These are phyloP conservation scores for Leptographium procerum DNA, from an alignment of 2,329 filamentous ascomycete genomes.

Conservation along the genomic window DNA sequence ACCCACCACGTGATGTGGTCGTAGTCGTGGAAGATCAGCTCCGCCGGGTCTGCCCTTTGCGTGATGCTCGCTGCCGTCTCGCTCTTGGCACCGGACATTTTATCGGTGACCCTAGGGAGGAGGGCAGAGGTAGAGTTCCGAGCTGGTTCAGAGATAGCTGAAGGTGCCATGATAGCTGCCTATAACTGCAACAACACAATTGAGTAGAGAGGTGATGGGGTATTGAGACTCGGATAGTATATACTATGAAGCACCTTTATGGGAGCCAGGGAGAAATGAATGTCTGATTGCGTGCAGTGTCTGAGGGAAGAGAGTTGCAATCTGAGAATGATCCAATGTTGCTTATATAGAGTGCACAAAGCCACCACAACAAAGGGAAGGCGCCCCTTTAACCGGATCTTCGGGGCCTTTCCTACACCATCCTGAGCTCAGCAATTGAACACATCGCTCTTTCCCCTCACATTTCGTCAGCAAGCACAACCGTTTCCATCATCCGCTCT, in stretches of 20 bases:
- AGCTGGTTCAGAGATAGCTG: conserved; percentile 41
- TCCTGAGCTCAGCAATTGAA: not conserved
- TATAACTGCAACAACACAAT: no score
- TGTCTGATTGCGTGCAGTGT: no score
- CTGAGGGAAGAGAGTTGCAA: no score
- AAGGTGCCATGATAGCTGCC: conserved; percentile 43
- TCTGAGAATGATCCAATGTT: no score
- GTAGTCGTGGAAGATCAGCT: conserved; percentile 63
- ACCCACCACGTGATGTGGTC: conserved; percentile 95
- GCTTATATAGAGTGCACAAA: no score
- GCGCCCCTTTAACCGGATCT: not conserved
- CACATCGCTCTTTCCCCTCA: not conserved
- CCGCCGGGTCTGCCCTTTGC: not conserved
- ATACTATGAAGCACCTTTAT: no score
- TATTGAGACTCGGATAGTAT: no score
- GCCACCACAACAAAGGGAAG: no score
- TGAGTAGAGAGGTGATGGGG: not conserved
- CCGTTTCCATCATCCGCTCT: not conserved
- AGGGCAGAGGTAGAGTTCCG: conserved; percentile 21
- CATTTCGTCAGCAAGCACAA: not conserved
- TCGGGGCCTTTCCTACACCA: no score
- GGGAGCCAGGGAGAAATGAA: no score
- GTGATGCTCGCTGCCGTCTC: not conserved
- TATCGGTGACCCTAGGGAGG: not conserved
- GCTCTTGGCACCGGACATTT: not conserved